These are phyloP conservation scores for Myxozyma kluyveri DNA, from an alignment of 805 yeast species.

Conservation along the genomic window DNA sequence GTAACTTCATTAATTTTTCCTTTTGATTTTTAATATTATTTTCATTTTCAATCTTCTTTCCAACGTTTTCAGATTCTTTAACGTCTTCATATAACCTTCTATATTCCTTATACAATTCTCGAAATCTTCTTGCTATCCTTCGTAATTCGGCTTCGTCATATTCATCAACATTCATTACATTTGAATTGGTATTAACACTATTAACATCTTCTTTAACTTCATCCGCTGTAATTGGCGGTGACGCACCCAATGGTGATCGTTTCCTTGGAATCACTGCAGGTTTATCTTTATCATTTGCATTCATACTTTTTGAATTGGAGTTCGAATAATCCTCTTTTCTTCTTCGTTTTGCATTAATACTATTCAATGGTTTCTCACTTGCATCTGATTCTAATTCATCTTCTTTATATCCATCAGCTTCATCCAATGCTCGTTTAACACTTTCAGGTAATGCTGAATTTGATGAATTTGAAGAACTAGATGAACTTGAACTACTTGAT, in stretches of 20 bases:
- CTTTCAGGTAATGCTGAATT: no score
- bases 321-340: no score
- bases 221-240: conserved; percentile 24
- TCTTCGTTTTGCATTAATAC: no score
- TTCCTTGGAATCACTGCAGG: conserved; percentile 28
- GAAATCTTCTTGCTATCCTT: conserved; percentile 20
- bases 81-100: conserved; percentile 16
- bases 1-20: conserved; percentile 19
- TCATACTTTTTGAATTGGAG: no score
- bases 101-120: conserved; percentile 22
- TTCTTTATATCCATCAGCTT: no score
- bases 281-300: no score
- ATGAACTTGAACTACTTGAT: no score
- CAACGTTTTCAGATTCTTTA: not conserved
- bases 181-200: not conserved
- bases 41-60: not conserved
- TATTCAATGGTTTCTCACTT: no score
- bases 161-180: no score
- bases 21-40: conserved; percentile 13
- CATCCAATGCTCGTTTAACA: no score
- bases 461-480: no score
- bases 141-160: conserved; percentile 20
- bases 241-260: conserved; percentile 28
- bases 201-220: conserved; percentile 10
- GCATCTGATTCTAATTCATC: no score